A percentile compares a stretch with the other conserved stretches of the same genome.
phyloP scores from a whole-genome alignment of 1,284 basidiomycete genomes.

The Cutaneotrichosporon spelunceum region DNA sequence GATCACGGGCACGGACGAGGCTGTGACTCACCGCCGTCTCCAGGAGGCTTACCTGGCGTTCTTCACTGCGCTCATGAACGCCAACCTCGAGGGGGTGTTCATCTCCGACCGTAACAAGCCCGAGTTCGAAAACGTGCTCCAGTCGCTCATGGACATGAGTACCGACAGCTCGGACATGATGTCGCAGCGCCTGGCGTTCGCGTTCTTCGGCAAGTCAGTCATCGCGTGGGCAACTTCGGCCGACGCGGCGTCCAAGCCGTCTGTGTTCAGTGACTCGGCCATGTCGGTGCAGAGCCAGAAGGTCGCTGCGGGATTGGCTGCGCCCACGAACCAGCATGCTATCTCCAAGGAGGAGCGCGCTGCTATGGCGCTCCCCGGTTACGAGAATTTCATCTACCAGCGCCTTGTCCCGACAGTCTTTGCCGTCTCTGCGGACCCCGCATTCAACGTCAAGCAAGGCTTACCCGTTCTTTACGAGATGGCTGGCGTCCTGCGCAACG shows the following conservation, averaged over 20 bases:
- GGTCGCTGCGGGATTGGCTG: conserved; percentile 46
- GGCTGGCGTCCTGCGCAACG: conserved; percentile 73
- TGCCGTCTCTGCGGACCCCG: conserved; percentile 69
- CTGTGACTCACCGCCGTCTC: conserved; percentile 74
- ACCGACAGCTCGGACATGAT: conserved; percentile 68
- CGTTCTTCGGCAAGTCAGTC: conserved; percentile 68
- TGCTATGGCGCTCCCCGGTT: conserved; percentile 71
- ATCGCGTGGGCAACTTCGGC: conserved; percentile 71
- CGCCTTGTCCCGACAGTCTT: conserved; percentile 80
- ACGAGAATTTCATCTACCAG: conserved; percentile 90
- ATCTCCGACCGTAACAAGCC: conserved; percentile 71
- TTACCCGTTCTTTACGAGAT: conserved; percentile 82
- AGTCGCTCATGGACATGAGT: conserved; percentile 60
- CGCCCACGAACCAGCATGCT: conserved; percentile 40
- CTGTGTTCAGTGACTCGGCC: conserved; percentile 43
- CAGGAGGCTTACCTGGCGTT: conserved; percentile 86
- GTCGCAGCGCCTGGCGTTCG: conserved; percentile 76
- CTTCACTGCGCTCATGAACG: conserved; percentile 75
- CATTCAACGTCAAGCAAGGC: conserved; percentile 85
- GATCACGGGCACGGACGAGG: conserved; percentile 85
- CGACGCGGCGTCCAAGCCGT: conserved; percentile 42
- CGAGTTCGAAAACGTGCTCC: conserved; percentile 73
- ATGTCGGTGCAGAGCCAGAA: conserved; percentile 47
- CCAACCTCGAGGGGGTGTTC: conserved; percentile 78
- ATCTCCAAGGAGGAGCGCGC: conserved; percentile 41